These are phyloP conservation scores for Backusella morwellensis DNA, from an alignment of 192 early-diverging fungal genomes.

Conservation along the genomic window DNA sequence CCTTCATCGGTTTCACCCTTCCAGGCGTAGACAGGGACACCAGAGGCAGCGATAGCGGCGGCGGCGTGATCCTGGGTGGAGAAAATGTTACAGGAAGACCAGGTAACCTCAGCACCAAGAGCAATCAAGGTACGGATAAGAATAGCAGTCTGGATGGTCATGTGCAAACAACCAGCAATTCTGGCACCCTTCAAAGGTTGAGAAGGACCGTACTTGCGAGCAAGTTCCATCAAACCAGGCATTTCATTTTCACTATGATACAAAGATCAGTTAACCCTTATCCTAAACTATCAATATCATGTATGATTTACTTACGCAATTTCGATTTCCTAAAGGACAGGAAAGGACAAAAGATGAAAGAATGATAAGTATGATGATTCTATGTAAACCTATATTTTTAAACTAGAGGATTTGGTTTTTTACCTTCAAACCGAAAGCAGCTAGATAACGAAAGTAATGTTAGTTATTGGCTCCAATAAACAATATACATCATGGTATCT, in stretches of 20 bases:
- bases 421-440: conserved; percentile 98
- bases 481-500: conserved; percentile 68
- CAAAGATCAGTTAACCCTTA: conserved; percentile 4
- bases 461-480: neutral
- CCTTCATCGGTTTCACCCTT: conserved; percentile 98
- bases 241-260: conserved; percentile 92
- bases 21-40: conserved; percentile 98
- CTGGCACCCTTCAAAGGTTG: conserved; percentile 94
- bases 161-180: conserved; percentile 97
- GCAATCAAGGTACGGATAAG: conserved; percentile 95
- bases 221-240: conserved; percentile 96
- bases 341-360: conserved; percentile 57
- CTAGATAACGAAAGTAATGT: conserved; percentile 32
- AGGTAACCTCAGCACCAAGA: conserved; percentile 92
- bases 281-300: neutral
- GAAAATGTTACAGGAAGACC: conserved; percentile 76
- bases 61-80: conserved; percentile 99
- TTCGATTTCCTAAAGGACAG: conserved; percentile 86
- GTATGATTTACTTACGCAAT: conserved; percentile 26
- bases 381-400: neutral
- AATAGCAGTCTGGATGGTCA: conserved; percentile 99
- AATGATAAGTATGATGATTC: neutral
- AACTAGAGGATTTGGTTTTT: conserved; percentile 66
- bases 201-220: conserved; percentile 85
- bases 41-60: conserved; percentile 94